Percentiles rank a stretch among this genome's conserved stretches.
Conservation (phyloP, 192 early-diverging fungal species). For the Entomortierella chlamydospora region DNA sequence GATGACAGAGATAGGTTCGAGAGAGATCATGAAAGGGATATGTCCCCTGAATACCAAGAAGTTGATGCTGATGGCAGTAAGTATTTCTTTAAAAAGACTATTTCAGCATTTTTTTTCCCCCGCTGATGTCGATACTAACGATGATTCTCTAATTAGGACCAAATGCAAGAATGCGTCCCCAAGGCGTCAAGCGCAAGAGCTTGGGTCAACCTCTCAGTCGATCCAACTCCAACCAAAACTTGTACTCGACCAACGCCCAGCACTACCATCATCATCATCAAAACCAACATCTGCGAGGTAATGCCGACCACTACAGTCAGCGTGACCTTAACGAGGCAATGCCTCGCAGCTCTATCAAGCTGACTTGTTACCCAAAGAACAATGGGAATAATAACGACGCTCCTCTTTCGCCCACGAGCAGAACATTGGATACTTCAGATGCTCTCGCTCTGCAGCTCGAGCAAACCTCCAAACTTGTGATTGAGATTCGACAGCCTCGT, state of each 20-base stretch:
- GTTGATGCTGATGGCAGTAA: conserved; percentile 36
- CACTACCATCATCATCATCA: conserved; percentile 15
- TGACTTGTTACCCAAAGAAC: conserved; percentile 31
- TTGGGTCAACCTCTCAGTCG: conserved; percentile 24
- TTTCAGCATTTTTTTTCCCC: conserved; percentile 1
- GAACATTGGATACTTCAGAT: conserved; percentile 13
- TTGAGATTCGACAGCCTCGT: conserved; percentile 42
- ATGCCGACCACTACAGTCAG: neutral
- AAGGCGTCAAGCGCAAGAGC: conserved; percentile 38
- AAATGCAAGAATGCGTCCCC: conserved; percentile 29
- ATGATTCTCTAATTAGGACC: conserved; percentile 17
- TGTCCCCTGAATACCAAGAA: conserved; percentile 32
- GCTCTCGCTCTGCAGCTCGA: conserved; percentile 22
- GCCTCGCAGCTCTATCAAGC: conserved; percentile 30
- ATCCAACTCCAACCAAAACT: conserved; percentile 34
- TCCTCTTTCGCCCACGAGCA: neutral
- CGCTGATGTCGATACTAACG: no score
- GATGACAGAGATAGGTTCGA: conserved; percentile 30
- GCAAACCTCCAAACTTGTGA: conserved; percentile 38
- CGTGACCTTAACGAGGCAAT: conserved; percentile 14
- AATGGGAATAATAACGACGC: conserved; percentile 1
- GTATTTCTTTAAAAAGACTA: conserved; percentile 15
- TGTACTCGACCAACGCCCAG: conserved; percentile 27
- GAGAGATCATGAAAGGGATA: conserved; percentile 20
- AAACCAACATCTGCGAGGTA: neutral